phyloP scores from a whole-genome alignment of 768 basidiomycete genomes.

The Asterophora parasitica region DNA sequence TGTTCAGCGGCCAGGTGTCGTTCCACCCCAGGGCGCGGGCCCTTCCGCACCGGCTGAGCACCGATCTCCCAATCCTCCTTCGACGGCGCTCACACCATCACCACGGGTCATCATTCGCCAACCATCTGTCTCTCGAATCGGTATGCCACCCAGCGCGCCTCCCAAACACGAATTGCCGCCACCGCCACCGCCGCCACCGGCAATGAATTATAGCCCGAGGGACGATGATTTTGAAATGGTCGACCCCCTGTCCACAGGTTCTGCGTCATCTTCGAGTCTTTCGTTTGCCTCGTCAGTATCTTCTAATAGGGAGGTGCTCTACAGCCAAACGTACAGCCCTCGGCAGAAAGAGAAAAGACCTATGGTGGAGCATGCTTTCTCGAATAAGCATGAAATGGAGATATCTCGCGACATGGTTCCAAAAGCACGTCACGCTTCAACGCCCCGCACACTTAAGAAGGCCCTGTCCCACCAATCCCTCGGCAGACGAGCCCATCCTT shows the following conservation, averaged over 20 bases:
- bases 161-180: conserved; percentile 44
- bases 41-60: conserved; percentile 8
- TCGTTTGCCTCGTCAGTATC: conserved; percentile 41
- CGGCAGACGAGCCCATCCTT: conserved; percentile 27
- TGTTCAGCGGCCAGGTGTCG: conserved; percentile 29
- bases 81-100: conserved; percentile 17
- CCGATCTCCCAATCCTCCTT: conserved; percentile 14
- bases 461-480: conserved; percentile 56
- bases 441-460: conserved; percentile 42
- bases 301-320: conserved; percentile 23
- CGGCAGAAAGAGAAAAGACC: conserved; percentile 24
- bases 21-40: conserved; percentile 13
- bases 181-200: conserved; percentile 38
- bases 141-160: conserved; percentile 43
- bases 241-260: conserved; percentile 18
- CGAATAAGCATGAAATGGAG: conserved; percentile 8
- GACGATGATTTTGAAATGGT: conserved; percentile 13
- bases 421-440: conserved; percentile 15
- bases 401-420: neutral
- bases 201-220: conserved; percentile 6
- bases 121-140: conserved; percentile 37
- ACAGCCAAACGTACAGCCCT: conserved; percentile 23
- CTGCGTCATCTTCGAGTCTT: conserved; percentile 33
- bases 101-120: conserved; percentile 38
- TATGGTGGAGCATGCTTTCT: conserved; percentile 18